These are phyloP conservation scores for Fusarium anthophilum DNA, from an alignment of 2,329 filamentous ascomycete species.

Conservation along the genomic window DNA sequence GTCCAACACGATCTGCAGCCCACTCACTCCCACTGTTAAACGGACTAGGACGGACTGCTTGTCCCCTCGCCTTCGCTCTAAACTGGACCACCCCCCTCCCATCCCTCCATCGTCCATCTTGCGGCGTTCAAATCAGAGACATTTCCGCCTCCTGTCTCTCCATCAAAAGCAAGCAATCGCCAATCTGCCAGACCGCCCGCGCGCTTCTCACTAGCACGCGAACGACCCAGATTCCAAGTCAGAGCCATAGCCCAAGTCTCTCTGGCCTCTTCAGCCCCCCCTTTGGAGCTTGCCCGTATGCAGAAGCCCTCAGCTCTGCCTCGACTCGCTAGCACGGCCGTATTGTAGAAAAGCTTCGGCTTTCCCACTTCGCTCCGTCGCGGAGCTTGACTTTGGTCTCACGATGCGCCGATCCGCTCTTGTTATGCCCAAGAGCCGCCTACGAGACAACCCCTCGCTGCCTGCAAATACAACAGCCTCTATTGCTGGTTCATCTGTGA, in stretches of 20 bases:
- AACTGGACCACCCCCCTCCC: not conserved
- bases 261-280: slow-evolving; percentile 10
- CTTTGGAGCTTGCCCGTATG: slow-evolving; percentile 34
- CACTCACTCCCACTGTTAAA: slow-evolving; percentile 11
- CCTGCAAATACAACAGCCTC: not conserved
- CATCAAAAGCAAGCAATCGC: slow-evolving; percentile 35
- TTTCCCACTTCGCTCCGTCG: slow-evolving; percentile 11
- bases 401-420: slow-evolving; percentile 39
- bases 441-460: slow-evolving; percentile 21
- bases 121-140: slow-evolving; percentile 29
- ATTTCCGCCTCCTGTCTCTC: slow-evolving; percentile 35
- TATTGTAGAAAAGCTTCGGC: slow-evolving; percentile 31
- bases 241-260: not conserved
- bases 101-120: slow-evolving; percentile 16
- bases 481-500: slow-evolving; percentile 8
- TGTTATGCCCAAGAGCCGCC: slow-evolving; percentile 25
- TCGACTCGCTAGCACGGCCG: slow-evolving; percentile 13
- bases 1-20: slow-evolving; percentile 20
- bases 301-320: slow-evolving; percentile 27
- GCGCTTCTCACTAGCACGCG: slow-evolving; percentile 24
- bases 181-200: slow-evolving; percentile 28
- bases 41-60: not conserved
- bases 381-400: slow-evolving; percentile 17
- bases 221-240: slow-evolving; percentile 18
- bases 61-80: slow-evolving; percentile 2